A percentile compares a stretch with the other conserved stretches of the same genome.
Evolutionary conservation across 108 stramenopile genomes (phyloP).

Genomic region (Craspedostauros australis): DNA sequence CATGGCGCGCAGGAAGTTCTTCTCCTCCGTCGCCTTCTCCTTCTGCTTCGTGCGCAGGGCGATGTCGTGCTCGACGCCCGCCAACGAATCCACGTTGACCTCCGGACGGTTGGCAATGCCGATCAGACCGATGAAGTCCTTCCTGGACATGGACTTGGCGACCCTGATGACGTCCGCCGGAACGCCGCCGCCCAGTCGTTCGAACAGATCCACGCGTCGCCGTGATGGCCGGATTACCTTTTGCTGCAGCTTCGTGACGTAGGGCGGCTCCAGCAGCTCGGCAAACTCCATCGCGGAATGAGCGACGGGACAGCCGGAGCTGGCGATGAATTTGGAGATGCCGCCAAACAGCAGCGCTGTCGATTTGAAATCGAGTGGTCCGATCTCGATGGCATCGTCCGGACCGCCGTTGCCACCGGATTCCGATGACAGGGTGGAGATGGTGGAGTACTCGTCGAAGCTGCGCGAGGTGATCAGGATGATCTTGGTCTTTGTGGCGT

Average conservation of each 20-base stretch:
- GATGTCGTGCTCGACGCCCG: slow-evolving; percentile 8
- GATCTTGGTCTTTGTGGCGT: slow-evolving; percentile 4
- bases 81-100: slow-evolving; percentile 12
- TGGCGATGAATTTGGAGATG: slow-evolving; percentile 10
- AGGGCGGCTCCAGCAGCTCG: slow-evolving; percentile 18
- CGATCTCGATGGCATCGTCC: slow-evolving; percentile 9
- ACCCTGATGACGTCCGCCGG: slow-evolving; percentile 6
- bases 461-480: background rate
- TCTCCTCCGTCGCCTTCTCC: slow-evolving; percentile 6
- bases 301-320: slow-evolving; percentile 12
- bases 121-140: slow-evolving; percentile 17
- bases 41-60: background rate
- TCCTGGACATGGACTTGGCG: slow-evolving; percentile 2
- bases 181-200: slow-evolving; percentile 18
- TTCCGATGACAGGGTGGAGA: slow-evolving; percentile 1
- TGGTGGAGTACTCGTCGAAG: slow-evolving; percentile 1
- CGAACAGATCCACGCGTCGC: slow-evolving; percentile 14
- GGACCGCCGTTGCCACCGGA: background rate
- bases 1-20: slow-evolving; percentile 19
- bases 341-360: slow-evolving; percentile 17
- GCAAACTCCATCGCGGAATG: slow-evolving; percentile 24
- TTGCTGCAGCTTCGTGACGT: background rate
- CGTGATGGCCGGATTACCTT: too few relatives aligned
- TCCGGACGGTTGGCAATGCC: slow-evolving; percentile 19
- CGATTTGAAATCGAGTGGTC: slow-evolving; percentile 14